These are phyloP conservation scores for Ceratocystis diversiconidia DNA, from an alignment of 2,329 filamentous ascomycete species.

Conservation along the genomic window DNA sequence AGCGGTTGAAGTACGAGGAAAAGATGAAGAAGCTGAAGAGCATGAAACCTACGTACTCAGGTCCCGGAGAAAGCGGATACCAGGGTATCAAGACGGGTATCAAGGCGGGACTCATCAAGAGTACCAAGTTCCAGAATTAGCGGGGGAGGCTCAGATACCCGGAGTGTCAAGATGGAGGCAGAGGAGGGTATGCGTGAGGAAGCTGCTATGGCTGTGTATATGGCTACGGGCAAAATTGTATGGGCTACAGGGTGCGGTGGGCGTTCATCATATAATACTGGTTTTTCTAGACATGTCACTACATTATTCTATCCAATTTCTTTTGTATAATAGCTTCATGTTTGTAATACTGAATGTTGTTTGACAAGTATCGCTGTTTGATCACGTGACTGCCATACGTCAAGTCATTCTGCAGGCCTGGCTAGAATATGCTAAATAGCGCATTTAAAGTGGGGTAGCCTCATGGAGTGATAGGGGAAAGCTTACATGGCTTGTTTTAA, in stretches of 20 bases:
- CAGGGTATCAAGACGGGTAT: slow-evolving; percentile 88
- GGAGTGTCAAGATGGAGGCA: not conserved
- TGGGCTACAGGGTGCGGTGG: slow-evolving; percentile 8
- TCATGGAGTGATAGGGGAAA: not conserved
- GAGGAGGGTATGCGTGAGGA: not conserved
- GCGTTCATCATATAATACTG: slow-evolving; percentile 15
- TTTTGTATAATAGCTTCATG: not conserved
- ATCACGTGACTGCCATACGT: not conserved
- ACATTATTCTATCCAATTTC: not conserved
- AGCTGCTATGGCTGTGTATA: not conserved
- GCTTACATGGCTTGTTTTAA: not conserved
- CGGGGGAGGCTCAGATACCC: not conserved
- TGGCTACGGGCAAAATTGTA: slow-evolving; percentile 17
- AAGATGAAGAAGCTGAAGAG: slow-evolving; percentile 95
- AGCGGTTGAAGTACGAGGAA: slow-evolving; percentile 88
- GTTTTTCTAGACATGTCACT: slow-evolving; percentile 6
- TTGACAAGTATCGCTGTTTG: not conserved
- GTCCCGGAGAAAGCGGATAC: slow-evolving; percentile 73
- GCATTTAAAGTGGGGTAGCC: not conserved
- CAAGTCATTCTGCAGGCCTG: not conserved
- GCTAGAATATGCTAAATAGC: not conserved
- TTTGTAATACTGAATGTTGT: not conserved
- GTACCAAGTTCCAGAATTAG: slow-evolving; percentile 59
- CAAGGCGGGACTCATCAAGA: slow-evolving; percentile 85
- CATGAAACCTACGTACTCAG: slow-evolving; percentile 74